phyloP scores from a whole-genome alignment of 371 early-diverging fungal genomes.

The Rhizopus microsporus region DNA sequence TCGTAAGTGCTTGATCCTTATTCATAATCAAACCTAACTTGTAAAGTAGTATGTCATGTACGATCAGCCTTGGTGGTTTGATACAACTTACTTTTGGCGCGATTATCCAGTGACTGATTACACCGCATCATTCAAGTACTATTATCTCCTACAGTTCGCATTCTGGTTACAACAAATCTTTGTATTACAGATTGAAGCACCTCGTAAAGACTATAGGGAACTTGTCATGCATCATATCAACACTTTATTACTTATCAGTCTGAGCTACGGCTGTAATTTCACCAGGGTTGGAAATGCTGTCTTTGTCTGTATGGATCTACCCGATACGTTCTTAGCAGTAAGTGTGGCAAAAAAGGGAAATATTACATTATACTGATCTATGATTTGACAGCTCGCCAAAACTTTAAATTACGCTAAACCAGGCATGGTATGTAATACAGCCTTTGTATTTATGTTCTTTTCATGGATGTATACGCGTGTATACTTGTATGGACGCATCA shows the following conservation, averaged over 20 bases:
- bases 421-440: conserved; percentile 53
- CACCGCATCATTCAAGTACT: conserved; percentile 65
- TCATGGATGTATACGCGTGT: conserved; percentile 79
- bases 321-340: conserved; percentile 76
- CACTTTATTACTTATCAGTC: conserved; percentile 64
- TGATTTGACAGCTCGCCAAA: conserved; percentile 53
- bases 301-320: conserved; percentile 76
- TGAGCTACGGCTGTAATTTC: conserved; percentile 69
- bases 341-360: conserved; percentile 30
- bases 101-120: conserved; percentile 61
- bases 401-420: conserved; percentile 57
- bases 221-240: conserved; percentile 74
- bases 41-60: conserved; percentile 45
- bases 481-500: conserved; percentile 54
- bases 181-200: conserved; percentile 71
- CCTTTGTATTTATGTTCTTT: conserved; percentile 66
- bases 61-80: conserved; percentile 68
- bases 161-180: conserved; percentile 80
- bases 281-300: conserved; percentile 80
- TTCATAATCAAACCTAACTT: background rate
- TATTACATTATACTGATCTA: background rate
- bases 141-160: conserved; percentile 71
- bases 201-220: conserved; percentile 73
- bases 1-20: conserved; percentile 38
- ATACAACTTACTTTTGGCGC: conserved; percentile 63